phyloP scores from a whole-genome alignment of 148 eudicot genomes.

The Mesembryanthemum crystallinum region DNA sequence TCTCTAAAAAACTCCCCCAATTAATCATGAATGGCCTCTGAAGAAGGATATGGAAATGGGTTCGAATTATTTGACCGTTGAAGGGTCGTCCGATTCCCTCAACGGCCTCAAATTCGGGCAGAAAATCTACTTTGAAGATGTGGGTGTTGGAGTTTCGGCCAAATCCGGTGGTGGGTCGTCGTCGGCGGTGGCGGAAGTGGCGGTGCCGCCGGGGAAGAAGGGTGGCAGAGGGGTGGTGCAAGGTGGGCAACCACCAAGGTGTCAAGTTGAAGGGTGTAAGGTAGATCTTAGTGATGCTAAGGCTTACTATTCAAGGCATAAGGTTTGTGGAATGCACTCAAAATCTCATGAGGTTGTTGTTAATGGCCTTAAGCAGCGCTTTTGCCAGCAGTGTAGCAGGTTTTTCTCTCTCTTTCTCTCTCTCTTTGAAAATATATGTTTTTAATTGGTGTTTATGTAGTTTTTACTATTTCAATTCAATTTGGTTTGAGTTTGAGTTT shows the following conservation, averaged over 20 bases:
- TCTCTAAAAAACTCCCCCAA: not conserved
- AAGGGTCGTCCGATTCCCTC: constrained; percentile 40
- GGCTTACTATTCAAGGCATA: constrained; percentile 85
- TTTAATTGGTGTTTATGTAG: not conserved
- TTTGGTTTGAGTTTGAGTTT: constrained; percentile 6
- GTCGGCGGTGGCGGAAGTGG: constrained; percentile 11
- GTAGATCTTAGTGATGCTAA: constrained; percentile 89
- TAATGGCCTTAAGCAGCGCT: constrained; percentile 71
- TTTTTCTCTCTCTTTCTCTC: constrained; percentile 13
- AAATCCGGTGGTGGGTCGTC: constrained; percentile 37
- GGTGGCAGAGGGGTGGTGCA: constrained; percentile 42
- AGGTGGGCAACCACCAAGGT: constrained; percentile 71
- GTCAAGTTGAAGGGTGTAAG: constrained; percentile 87
- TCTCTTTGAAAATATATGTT: not conserved
- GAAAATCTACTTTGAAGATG: constrained; percentile 82
- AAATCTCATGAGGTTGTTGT: constrained; percentile 68
- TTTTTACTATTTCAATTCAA: not conserved
- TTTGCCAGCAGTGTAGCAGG: constrained; percentile 99
- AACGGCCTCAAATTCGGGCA: constrained; percentile 72
- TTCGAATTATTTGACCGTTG: constrained; percentile 34
- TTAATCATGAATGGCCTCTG: constrained; percentile 40
- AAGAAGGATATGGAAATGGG: constrained; percentile 43
- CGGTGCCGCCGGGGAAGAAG: constrained; percentile 35
- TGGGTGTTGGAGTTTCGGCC: constrained; percentile 36
- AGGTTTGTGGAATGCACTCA: constrained; percentile 82